A percentile compares a stretch with the other conserved stretches of the same genome.
phyloP scores from a whole-genome alignment of 116 monocot genomes.

The Papilionanthe hybrid region DNA sequence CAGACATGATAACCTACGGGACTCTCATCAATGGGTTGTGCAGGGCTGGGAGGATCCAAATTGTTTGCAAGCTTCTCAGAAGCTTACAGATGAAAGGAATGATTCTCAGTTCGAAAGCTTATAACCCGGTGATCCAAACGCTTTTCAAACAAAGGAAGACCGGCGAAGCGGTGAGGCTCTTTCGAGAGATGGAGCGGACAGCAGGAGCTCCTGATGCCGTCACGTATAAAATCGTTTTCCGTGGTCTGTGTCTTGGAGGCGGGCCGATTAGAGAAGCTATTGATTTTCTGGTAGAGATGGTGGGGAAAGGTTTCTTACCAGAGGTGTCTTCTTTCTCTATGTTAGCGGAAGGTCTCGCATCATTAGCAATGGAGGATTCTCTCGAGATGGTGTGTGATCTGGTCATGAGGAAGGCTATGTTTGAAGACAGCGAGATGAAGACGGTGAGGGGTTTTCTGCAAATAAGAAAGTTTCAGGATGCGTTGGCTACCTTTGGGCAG shows the following conservation, averaged over 20 bases:
- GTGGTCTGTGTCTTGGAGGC: conserved; percentile 75
- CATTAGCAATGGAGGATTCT: conserved; percentile 73
- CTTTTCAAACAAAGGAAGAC: conserved; percentile 74
- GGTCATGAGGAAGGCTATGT: conserved; percentile 59
- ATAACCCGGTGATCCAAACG: conserved; percentile 89
- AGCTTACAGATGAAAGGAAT: conserved; percentile 82
- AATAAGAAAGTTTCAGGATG: conserved; percentile 73
- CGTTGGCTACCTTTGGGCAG: conserved; percentile 41
- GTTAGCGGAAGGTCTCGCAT: conserved; percentile 72
- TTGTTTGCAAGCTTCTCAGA: conserved; percentile 73
- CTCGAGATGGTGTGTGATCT: conserved; percentile 44
- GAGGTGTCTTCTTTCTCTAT: conserved; percentile 65
- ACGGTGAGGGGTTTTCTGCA: conserved; percentile 72
- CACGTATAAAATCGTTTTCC: conserved; percentile 76
- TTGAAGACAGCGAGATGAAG: conserved; percentile 35
- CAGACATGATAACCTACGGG: conserved; percentile 77
- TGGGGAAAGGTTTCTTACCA: conserved; percentile 67
- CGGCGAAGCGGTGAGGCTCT: conserved; percentile 68
- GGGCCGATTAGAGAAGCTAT: conserved; percentile 83
- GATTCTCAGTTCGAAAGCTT: conserved; percentile 66
- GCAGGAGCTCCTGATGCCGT: conserved; percentile 70
- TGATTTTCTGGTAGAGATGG: conserved; percentile 78
- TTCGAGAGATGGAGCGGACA: conserved; percentile 77
- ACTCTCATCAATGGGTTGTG: conserved; percentile 76
- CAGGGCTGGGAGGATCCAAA: conserved; percentile 67